Evolutionary conservation across 768 basidiomycete genomes (phyloP), one percentile per base, ranked within the genome.

Genomic region (Xerocomus brunneocitrinus): DNA sequence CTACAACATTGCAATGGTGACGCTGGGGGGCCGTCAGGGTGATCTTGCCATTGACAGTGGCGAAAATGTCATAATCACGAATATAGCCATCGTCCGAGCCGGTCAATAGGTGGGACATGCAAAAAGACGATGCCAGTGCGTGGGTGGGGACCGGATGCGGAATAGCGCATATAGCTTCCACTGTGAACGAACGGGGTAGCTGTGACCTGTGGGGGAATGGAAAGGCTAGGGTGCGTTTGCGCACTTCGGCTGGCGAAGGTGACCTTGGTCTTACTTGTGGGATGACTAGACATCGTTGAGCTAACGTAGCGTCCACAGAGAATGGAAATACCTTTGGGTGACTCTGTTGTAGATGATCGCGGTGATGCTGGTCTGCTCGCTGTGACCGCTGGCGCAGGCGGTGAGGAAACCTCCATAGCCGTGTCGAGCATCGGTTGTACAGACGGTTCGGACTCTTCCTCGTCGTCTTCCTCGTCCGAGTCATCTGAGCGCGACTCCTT

Each of bases 81-180:
- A 98, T 87, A 60, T 91, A 94, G 8, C 94, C 95, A 66, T 98
- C 94, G 59, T 95, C 89, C 12, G 89, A 91, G 34, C 94, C 94
- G 13, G 95, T 95, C 31, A 95, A 69, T 22, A 97, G 75, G 66
- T 94, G 91, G 19, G 89, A 83, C 80, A 95, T 83, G 71, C 94
- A 95, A 27, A 81, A 71, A 0, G 92, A 93, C 4, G 88, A 77
- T 9, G 93, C 89, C 12, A 98, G 80, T n/a, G 89, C 79, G 69
- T 97, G 90, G 1, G 90, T 92, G 4, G 92, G 84, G 4, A 82
- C 83, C 4, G 92, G 92, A 58, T 95, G 89, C 1, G 95, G 91
- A 52, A 98, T 82, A 19, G 92, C 92, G 57, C 89, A 91, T 55
- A 95, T 83, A 16, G 94, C 93, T 71, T 95, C 94, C 5, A 97